Evolutionary conservation across 2,329 filamentous ascomycete species (phyloP).

Genomic region (Chaetomium olivaceum): DNA sequence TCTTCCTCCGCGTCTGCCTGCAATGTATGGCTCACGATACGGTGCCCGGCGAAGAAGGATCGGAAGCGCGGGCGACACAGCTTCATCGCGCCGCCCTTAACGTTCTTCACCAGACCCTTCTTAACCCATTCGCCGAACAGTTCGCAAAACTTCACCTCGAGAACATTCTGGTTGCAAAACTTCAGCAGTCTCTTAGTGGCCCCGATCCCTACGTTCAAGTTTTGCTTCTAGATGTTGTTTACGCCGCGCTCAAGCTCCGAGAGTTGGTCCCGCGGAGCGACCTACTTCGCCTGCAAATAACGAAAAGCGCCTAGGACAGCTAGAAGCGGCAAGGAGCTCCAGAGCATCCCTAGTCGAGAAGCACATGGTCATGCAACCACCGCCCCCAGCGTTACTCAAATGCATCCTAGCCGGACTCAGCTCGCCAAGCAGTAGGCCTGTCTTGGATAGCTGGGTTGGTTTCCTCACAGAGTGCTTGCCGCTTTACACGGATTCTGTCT

Average conservation of each 20-base stretch:
- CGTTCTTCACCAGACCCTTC: constrained; percentile 68
- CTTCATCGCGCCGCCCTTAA: constrained; percentile 71
- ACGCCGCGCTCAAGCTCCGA: constrained; percentile 69
- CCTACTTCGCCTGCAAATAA: constrained; percentile 46
- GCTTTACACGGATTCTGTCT: constrained; percentile 79
- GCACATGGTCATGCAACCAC: constrained; percentile 46
- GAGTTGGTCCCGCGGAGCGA: constrained; percentile 45
- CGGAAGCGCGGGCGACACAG: constrained; percentile 58
- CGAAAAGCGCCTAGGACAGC: constrained; percentile 49
- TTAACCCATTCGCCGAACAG: constrained; percentile 60
- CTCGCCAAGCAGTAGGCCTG: constrained; percentile 68
- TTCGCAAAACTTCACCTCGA: constrained; percentile 69
- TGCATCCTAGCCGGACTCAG: constrained; percentile 82
- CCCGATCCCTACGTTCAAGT: constrained; percentile 73
- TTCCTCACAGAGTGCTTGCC: constrained; percentile 83
- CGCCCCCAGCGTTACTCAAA: constrained; percentile 72
- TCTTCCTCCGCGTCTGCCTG: constrained; percentile 67
- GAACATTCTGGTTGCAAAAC: constrained; percentile 65
- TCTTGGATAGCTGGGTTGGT: constrained; percentile 88
- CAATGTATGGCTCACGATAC: constrained; percentile 56
- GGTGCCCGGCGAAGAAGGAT: constrained; percentile 39
- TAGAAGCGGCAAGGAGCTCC: constrained; percentile 46
- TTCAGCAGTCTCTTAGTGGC: constrained; percentile 61
- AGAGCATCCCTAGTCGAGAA: constrained; percentile 42
- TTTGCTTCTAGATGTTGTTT: constrained; percentile 75